These are phyloP conservation scores for Asterionellopsis glacialis DNA, from an alignment of 108 stramenopile genomes.

Conservation along the genomic window DNA sequence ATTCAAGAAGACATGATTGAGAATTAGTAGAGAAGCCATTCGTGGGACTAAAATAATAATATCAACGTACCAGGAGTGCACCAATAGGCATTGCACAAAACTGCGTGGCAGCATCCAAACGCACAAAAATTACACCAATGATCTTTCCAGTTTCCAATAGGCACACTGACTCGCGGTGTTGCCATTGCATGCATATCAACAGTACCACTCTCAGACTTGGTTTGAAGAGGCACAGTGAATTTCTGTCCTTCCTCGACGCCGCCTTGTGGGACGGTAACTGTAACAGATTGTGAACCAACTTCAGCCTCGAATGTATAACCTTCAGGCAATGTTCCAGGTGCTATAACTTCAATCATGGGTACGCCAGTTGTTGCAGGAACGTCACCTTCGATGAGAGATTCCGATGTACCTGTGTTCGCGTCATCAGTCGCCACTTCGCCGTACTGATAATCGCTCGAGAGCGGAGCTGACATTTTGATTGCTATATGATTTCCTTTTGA, in stretches of 20 bases:
- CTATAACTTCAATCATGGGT: conserved; percentile 53
- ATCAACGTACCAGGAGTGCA: conserved; percentile 42
- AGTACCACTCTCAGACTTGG: neutral
- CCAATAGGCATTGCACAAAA: conserved; percentile 4
- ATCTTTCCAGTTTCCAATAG: conserved; percentile 30
- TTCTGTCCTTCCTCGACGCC: conserved; percentile 57
- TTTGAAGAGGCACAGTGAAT: conserved; percentile 25
- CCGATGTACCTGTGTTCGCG: too few relatives aligned
- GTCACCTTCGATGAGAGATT: too few relatives aligned
- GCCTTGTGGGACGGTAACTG: conserved; percentile 51
- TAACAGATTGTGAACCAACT: conserved; percentile 31
- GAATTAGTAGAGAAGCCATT: too few relatives aligned
- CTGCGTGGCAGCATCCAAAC: conserved; percentile 12
- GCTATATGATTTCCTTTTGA: too few relatives aligned
- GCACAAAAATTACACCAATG: conserved; percentile 20
- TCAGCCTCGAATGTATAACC: conserved; percentile 54
- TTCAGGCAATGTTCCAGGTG: conserved; percentile 50
- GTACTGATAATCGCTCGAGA: too few relatives aligned
- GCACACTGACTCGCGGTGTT: neutral
- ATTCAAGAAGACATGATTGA: too few relatives aligned
- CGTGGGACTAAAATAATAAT: neutral
- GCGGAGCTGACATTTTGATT: too few relatives aligned
- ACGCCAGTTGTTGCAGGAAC: too few relatives aligned
- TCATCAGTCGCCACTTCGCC: too few relatives aligned
- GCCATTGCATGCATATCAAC: neutral